phyloP scores from a whole-genome alignment of 192 early-diverging fungal species.

The Linderina pennispora region DNA sequence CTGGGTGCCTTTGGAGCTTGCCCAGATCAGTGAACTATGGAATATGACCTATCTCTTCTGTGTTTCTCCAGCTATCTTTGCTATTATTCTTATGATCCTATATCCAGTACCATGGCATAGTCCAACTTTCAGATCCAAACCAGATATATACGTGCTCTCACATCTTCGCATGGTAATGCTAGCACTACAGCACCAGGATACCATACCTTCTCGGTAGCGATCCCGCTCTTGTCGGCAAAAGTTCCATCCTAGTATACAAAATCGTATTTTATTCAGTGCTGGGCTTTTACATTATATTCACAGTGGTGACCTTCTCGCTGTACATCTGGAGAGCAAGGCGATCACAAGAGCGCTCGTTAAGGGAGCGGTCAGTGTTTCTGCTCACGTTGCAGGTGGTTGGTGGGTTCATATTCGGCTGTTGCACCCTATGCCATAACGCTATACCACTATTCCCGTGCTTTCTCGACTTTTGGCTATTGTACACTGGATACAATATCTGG shows the following conservation, averaged over 20 bases:
- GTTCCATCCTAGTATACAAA: slow-evolving; percentile 3
- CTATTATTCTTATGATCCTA: too few relatives aligned
- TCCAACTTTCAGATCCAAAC: too few relatives aligned
- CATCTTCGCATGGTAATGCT: too few relatives aligned
- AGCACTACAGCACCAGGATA: too few relatives aligned
- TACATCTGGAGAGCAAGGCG: slow-evolving; percentile 6
- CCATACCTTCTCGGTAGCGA: too few relatives aligned
- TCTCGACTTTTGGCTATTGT: slow-evolving; percentile 20
- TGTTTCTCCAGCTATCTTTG: too few relatives aligned
- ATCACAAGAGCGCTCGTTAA: slow-evolving; percentile 6
- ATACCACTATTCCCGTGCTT: slow-evolving; percentile 12
- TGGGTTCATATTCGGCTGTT: slow-evolving; percentile 8
- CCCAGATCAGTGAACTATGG: too few relatives aligned
- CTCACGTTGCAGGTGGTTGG: slow-evolving; percentile 6
- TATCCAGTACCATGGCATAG: too few relatives aligned
- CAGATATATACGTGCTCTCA: too few relatives aligned
- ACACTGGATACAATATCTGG: slow-evolving; percentile 7
- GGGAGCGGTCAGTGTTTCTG: slow-evolving; percentile 16
- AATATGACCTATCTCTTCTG: too few relatives aligned
- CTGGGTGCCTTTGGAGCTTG: too few relatives aligned
- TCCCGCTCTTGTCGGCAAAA: too few relatives aligned
- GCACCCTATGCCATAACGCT: slow-evolving; percentile 9
- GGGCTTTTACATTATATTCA: slow-evolving; percentile 6
- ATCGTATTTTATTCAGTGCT: slow-evolving; percentile 15
- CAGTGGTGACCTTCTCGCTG: slow-evolving; percentile 1